Conservation (phyloP, 345 rosid genomes). For the Rubroshorea leprosula region DNA sequence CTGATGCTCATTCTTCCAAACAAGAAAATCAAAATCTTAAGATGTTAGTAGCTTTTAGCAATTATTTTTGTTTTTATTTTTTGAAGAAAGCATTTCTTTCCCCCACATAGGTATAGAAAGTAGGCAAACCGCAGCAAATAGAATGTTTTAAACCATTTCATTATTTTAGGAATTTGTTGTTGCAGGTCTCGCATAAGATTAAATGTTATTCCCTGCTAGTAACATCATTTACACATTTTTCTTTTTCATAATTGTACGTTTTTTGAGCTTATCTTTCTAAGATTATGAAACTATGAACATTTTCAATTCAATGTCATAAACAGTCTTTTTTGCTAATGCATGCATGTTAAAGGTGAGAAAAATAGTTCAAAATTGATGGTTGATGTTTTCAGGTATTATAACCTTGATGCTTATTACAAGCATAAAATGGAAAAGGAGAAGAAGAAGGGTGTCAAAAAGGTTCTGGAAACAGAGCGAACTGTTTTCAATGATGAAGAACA, state of each 20-base stretch:
- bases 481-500: constrained; percentile 94
- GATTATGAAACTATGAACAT: no score
- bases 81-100: background rate
- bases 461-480: constrained; percentile 56
- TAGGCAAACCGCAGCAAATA: background rate
- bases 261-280: no score
- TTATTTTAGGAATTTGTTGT: no score
- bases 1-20: background rate
- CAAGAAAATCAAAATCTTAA: background rate
- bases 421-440: constrained; percentile 64
- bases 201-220: no score
- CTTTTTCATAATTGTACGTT: no score
- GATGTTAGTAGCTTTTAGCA: no score
- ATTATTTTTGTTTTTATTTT: background rate
- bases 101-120: background rate
- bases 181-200: no score
- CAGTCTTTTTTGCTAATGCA: background rate
- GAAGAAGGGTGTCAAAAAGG: constrained; percentile 67
- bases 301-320: no score
- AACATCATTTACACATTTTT: no score
- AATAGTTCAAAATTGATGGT: background rate
- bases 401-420: constrained; percentile 78
- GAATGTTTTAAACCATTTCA: background rate
- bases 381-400: constrained; percentile 58
- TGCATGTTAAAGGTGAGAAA: background rate